Evolutionary conservation across 805 yeast species (phyloP).

Genomic region (Candida dendrica): DNA sequence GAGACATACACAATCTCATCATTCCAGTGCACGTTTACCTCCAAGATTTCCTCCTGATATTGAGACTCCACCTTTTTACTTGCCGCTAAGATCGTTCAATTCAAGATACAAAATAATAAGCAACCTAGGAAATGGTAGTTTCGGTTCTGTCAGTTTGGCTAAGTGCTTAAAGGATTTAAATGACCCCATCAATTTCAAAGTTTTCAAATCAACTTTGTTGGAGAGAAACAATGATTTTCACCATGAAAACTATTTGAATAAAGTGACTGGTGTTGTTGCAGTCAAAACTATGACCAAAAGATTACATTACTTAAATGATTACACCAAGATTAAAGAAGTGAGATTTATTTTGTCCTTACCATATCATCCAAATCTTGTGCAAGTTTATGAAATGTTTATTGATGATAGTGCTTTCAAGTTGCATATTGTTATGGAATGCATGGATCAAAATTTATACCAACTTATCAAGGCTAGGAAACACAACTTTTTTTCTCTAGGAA

Average conservation of each 20-base stretch:
- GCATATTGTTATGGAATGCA: conserved; percentile 82
- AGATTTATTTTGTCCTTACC: conserved; percentile 61
- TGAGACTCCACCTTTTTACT: conserved; percentile 29
- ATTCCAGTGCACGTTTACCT: background rate
- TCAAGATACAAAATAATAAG: conserved; percentile 43
- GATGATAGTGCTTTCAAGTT: conserved; percentile 53
- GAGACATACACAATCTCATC: background rate
- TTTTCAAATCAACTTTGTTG: conserved; percentile 37
- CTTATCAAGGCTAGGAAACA: conserved; percentile 57
- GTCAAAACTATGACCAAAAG: conserved; percentile 69
- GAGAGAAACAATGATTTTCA: conserved; percentile 23
- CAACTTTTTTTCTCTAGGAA: conserved; percentile 44
- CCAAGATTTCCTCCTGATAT: conserved; percentile 28
- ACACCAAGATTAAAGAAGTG: conserved; percentile 56
- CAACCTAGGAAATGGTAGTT: conserved; percentile 65
- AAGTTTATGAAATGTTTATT: conserved; percentile 70
- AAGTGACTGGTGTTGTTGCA: conserved; percentile 50
- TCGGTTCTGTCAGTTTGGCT: conserved; percentile 66
- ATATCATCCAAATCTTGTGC: conserved; percentile 65
- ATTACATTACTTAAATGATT: conserved; percentile 45
- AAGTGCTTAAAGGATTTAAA: conserved; percentile 29
- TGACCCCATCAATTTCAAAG: conserved; percentile 9
- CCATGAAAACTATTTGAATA: conserved; percentile 26
- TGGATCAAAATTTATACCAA: conserved; percentile 78
- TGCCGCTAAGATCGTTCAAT: conserved; percentile 36